phyloP scores from a whole-genome alignment of 257 asterid genomes.

The Capsicum baccatum region DNA sequence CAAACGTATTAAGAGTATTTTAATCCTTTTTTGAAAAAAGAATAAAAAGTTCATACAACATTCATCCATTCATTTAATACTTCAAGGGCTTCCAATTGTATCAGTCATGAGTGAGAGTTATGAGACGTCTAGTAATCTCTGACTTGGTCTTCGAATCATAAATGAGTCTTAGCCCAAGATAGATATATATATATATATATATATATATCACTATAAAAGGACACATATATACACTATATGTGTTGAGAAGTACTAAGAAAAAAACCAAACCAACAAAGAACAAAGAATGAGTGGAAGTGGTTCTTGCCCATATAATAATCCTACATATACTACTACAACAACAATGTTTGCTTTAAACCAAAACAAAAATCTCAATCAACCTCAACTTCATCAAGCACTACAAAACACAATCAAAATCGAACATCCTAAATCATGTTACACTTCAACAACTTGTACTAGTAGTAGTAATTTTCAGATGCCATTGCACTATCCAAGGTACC shows the following conservation, averaged over 20 bases:
- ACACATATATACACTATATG: too few species aligned
- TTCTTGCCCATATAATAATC: neutral
- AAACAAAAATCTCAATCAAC: neutral
- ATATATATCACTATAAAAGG: constrained; percentile 10
- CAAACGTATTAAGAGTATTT: neutral
- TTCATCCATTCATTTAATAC: neutral
- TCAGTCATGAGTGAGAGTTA: neutral
- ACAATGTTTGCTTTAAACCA: neutral
- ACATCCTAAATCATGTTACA: neutral
- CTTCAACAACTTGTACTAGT: constrained; percentile 26
- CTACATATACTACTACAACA: neutral
- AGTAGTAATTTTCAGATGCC: constrained; percentile 24
- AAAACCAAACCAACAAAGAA: neutral
- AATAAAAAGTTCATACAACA: neutral
- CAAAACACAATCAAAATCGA: neutral
- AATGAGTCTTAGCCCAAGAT: neutral
- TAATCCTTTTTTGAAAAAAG: neutral
- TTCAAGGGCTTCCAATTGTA: neutral
- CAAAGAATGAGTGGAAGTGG: constrained; percentile 6
- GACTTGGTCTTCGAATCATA: neutral
- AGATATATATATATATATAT: neutral
- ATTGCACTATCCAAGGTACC: constrained; percentile 31
- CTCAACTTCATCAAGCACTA: neutral
- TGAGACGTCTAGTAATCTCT: neutral
- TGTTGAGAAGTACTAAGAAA: neutral